These are phyloP conservation scores for Mycena vitilis DNA, from an alignment of 768 basidiomycete species.

Conservation along the genomic window DNA sequence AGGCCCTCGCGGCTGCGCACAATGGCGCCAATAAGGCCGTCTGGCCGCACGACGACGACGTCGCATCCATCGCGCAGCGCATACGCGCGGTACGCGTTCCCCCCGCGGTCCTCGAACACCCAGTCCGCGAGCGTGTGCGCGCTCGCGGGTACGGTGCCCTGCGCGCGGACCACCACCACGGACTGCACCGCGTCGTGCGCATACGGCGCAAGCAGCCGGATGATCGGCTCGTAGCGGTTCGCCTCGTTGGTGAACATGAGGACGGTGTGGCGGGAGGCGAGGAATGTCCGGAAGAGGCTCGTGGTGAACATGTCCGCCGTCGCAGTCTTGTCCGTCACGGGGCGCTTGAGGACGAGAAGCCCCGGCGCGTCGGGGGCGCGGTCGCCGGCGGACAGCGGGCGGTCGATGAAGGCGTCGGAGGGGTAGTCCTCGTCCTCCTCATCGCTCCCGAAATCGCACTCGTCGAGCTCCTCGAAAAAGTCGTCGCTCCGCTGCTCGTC, in stretches of 20 bases:
- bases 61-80: constrained; percentile 44
- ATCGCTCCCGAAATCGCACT: constrained; percentile 37
- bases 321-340: constrained; percentile 5
- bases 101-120: constrained; percentile 49
- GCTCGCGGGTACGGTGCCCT: constrained; percentile 23
- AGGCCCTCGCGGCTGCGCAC: constrained; percentile 46
- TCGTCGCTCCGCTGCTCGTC: constrained; percentile 47
- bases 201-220: constrained; percentile 33
- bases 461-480: constrained; percentile 34
- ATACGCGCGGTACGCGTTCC: constrained; percentile 56
- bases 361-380: constrained; percentile 57
- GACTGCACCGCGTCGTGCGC: constrained; percentile 42
- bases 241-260: constrained; percentile 50
- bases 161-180: constrained; percentile 42
- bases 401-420: constrained; percentile 40
- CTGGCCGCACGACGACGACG: constrained; percentile 57
- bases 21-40: constrained; percentile 57
- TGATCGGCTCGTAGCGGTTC: constrained; percentile 33
- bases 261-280: constrained; percentile 51
- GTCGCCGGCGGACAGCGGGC: constrained; percentile 53
- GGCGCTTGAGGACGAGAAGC: constrained; percentile 39
- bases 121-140: constrained; percentile 39
- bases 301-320: constrained; percentile 30
- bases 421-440: constrained; percentile 38
- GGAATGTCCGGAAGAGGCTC: constrained; percentile 51